Percentiles rank a stretch among this genome's conserved stretches.
phyloP scores from a whole-genome alignment of 345 rosid species.

The Eucalyptus albens region DNA sequence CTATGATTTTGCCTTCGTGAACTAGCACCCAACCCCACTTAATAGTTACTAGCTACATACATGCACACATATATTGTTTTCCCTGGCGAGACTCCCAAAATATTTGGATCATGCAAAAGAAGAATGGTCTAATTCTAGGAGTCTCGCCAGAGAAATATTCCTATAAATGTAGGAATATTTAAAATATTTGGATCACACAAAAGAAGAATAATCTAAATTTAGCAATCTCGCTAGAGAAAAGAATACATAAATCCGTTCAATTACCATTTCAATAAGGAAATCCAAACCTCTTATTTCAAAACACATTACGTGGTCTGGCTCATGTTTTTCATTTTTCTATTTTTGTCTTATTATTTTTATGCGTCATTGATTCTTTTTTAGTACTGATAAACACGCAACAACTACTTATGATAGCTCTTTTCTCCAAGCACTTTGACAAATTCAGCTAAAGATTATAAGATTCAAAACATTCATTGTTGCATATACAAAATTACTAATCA shows the following conservation, averaged over 20 bases:
- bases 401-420: neutral
- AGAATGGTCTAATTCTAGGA: neutral
- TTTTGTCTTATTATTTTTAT: neutral
- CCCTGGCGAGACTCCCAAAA: too few species aligned
- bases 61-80: neutral
- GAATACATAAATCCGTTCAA: neutral
- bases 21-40: neutral
- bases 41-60: neutral
- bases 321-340: neutral
- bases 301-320: neutral
- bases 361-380: neutral
- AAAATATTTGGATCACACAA: neutral
- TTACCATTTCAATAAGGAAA: neutral
- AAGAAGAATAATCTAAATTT: neutral
- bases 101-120: neutral
- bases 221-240: neutral
- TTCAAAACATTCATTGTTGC: too few species aligned
- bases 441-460: neutral
- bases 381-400: neutral
- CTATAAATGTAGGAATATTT: too few species aligned
- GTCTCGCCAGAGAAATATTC: neutral
- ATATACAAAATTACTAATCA: neutral
- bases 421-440: neutral
- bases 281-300: neutral
- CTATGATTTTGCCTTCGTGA: neutral